Conservation (phyloP, 768 basidiomycete genomes). For the Podaxis pistillaris region DNA sequence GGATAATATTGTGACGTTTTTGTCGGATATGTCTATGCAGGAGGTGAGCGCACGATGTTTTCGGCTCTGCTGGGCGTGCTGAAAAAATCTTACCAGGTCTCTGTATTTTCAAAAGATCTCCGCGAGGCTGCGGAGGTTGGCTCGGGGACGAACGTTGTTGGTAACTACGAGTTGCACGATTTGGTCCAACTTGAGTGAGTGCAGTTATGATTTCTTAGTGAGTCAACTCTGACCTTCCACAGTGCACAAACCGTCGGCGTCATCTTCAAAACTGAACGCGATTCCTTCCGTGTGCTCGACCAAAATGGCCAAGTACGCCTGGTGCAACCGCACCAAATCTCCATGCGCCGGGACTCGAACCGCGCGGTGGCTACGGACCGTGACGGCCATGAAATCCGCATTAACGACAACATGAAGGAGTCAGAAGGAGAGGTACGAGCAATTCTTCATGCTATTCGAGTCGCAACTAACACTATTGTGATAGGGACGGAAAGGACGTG, state of each 20-base stretch:
- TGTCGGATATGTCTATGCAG: slow-evolving; percentile 96
- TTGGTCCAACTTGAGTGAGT: slow-evolving; percentile 94
- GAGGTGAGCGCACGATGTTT: slow-evolving; percentile 54
- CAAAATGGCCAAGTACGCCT: slow-evolving; percentile 88
- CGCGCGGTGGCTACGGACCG: slow-evolving; percentile 87
- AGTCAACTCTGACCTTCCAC: slow-evolving; percentile 14
- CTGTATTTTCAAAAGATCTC: slow-evolving; percentile 95
- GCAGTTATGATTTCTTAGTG: neutral
- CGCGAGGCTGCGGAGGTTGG: slow-evolving; percentile 97
- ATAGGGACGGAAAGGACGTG: slow-evolving; percentile 81
- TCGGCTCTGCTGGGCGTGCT: slow-evolving; percentile 4
- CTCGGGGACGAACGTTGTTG: slow-evolving; percentile 84
- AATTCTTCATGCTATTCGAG: neutral
- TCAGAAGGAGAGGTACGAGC: slow-evolving; percentile 77
- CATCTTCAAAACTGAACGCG: slow-evolving; percentile 95
- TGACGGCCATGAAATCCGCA: slow-evolving; percentile 81
- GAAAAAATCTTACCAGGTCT: slow-evolving; percentile 54
- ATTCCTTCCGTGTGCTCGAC: slow-evolving; percentile 93
- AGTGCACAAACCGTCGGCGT: slow-evolving; percentile 94
- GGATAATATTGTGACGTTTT: slow-evolving; percentile 90
- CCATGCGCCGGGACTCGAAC: slow-evolving; percentile 80
- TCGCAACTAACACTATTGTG: neutral
- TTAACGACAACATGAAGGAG: slow-evolving; percentile 93
- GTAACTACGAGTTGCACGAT: slow-evolving; percentile 95
- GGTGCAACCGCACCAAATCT: slow-evolving; percentile 93